phyloP scores from a whole-genome alignment of 2,329 filamentous ascomycete species.

The Amphichorda felina region DNA sequence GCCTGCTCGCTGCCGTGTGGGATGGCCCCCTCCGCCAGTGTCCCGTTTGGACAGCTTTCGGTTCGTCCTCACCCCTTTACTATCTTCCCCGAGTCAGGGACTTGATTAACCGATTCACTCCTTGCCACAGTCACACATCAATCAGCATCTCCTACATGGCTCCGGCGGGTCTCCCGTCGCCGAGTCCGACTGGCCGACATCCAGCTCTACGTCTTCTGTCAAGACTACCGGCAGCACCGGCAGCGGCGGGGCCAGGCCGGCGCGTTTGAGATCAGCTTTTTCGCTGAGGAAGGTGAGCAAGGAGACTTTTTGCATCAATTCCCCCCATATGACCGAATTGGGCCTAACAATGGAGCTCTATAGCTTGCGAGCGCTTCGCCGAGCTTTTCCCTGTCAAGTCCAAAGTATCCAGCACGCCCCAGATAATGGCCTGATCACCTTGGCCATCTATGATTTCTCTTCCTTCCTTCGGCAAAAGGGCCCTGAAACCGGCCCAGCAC shows the following conservation, averaged over 20 bases:
- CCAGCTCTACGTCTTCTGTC: slow-evolving; percentile 46
- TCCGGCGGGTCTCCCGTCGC: slow-evolving; percentile 32
- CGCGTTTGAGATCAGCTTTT: slow-evolving; percentile 40
- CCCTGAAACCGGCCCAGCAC: too few species aligned
- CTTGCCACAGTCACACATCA: slow-evolving; percentile 43
- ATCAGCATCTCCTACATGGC: slow-evolving; percentile 34
- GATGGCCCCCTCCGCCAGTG: slow-evolving; percentile 40
- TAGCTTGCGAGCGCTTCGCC: slow-evolving; percentile 25
- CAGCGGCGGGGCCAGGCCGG: slow-evolving; percentile 35
- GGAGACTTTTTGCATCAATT: not conserved
- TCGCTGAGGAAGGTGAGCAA: slow-evolving; percentile 24
- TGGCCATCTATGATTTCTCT: not conserved
- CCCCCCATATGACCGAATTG: too few species aligned
- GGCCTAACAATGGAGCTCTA: too few species aligned
- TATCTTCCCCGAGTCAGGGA: too few species aligned
- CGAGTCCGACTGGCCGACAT: slow-evolving; percentile 41
- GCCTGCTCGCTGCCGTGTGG: slow-evolving; percentile 44
- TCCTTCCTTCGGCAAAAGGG: not conserved
- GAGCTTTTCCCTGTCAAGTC: slow-evolving; percentile 22
- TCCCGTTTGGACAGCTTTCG: slow-evolving; percentile 53
- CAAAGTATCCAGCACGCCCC: slow-evolving; percentile 1
- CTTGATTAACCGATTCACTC: not conserved
- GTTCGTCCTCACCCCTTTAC: too few species aligned
- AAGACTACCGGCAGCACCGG: slow-evolving; percentile 38
- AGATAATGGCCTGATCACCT: not conserved